Base-by-base conservation (phyloP, 805 yeast species). In the Hemisphaericaspora nanyangensis region DNA sequence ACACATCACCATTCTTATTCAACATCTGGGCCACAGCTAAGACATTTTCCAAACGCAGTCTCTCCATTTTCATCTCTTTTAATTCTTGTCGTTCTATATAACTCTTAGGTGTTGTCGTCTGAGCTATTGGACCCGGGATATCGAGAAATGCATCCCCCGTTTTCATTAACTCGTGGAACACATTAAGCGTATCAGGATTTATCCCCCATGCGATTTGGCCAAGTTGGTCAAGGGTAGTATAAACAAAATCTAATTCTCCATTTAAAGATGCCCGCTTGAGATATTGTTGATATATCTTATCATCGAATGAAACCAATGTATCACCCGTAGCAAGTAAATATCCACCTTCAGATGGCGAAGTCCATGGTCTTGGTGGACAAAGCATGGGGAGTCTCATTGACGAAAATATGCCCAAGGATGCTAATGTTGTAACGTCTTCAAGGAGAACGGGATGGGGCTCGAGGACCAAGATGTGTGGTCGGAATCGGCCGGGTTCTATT, bases 341-440 rank as follows among this genome's bases (percentile, higher is more conserved):
- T 0, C 73, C 74, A 1, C 74, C 74, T 5, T 44, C 41, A 1
- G 25, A 39, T 3, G 70, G 67, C 7, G 54, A 40, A 0, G 46
- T 44, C 73, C 73, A 68, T 7, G 50, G 49, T 38, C 53, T 53
- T 1, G 74, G 73, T 6, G 68, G 65, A 22, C 47, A 44, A 7
- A 69, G 22, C 73, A 69, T 68, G 1, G 74, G 74, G 5, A 68
- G 42, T 24, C 40, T 55, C n/a, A n/a, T n/a, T n/a, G n/a, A n/a
- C n/a, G n/a, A n/a, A n/a, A n/a, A n/a, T n/a, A n/a, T n/a, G n/a
- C n/a, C n/a, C n/a, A n/a, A n/a, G n/a, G n/a, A n/a, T n/a, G n/a
- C n/a, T n/a, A n/a, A n/a, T n/a, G n/a, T n/a, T n/a, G n/a, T n/a
- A n/a, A n/a, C n/a, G n/a, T n/a, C n/a, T n/a, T n/a, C n/a, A n/a